These are phyloP conservation scores for Flaveria sonorensis DNA, from an alignment of 129 eudicot genomes.

Conservation along the genomic window DNA sequence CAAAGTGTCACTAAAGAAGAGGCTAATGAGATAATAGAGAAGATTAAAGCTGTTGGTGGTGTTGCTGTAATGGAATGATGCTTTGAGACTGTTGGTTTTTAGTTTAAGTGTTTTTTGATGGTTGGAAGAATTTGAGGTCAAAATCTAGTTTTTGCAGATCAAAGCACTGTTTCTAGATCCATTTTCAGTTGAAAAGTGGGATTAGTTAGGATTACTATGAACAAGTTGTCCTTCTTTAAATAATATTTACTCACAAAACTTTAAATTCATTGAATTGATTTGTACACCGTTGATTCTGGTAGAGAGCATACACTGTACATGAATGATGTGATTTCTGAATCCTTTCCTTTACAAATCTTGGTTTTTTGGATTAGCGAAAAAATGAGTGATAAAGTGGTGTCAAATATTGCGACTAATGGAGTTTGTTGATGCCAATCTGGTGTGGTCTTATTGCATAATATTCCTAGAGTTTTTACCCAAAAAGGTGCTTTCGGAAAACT, in stretches of 20 bases:
- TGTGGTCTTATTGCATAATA: no score
- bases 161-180: conserved; percentile 12
- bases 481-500: no score
- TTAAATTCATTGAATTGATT: no score
- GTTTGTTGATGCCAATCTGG: no score
- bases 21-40: conserved; percentile 57
- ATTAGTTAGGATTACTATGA: conserved; percentile 12
- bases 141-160: conserved; percentile 17
- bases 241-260: conserved; percentile 10
- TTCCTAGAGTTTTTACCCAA: no score
- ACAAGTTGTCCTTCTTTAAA: conserved; percentile 20
- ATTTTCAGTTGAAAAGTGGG: conserved; percentile 14
- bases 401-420: no score
- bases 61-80: conserved; percentile 70
- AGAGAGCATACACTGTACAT: no score
- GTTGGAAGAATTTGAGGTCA: neutral
- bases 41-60: conserved; percentile 68
- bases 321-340: no score
- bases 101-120: neutral
- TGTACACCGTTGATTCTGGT: no score
- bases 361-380: no score
- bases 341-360: no score
- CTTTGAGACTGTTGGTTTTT: neutral
- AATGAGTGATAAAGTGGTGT: no score
- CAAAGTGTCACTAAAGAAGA: conserved; percentile 78